Evolutionary conservation across 495 filamentous ascomycete species (phyloP), one percentile per base, ranked within the genome.

Genomic region (Pseudoneurospora amorphoporcata): DNA sequence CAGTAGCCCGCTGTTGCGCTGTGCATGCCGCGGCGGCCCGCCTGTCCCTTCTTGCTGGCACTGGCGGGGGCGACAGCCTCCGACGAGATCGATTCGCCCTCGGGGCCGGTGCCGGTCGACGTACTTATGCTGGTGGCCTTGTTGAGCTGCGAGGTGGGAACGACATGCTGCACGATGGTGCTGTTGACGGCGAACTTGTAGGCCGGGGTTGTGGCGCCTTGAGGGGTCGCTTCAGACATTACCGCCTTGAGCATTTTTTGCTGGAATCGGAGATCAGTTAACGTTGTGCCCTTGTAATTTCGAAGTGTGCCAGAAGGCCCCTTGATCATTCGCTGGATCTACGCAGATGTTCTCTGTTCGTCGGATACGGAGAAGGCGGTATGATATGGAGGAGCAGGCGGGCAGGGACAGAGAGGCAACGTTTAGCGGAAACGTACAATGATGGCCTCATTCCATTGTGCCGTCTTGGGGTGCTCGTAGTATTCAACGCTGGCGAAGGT

Each of bases 171-270:
- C 73, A 99, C 95, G 79, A 98, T 98, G 75, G 94, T 98, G 86
- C 92, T 96, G 87, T 96, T 97, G 80, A 97, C 93, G 73, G 92
- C 90, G 82, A 92, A 99, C 81, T 98, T 97, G 86, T 90, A 96
- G 32, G 87, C 81, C 72, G 84, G 86, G 65, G 70, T 72, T n/a
- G 81, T 72, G 69, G 81, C 78, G 68, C 83, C 84, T 8, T 84
- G 70, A 14, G 90, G 91, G 16, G 89, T 88, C 53, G 93, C 91
- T 76, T 97, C 94, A 72, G 90, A 86, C 81, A 98, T 94, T 71
- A 98, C 85, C 69, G 90, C 86, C 79, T 92, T 90, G 72, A 99
- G 92, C 84, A 96, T 92, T 47, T 87, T 87, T 85, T 94, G 95
- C 93, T 97, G 76, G 68, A 16, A 41, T 65, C 32, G 39, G 35